These are phyloP conservation scores for Furcasterigmium furcatum DNA, from an alignment of 2,329 filamentous ascomycete genomes.

Conservation along the genomic window DNA sequence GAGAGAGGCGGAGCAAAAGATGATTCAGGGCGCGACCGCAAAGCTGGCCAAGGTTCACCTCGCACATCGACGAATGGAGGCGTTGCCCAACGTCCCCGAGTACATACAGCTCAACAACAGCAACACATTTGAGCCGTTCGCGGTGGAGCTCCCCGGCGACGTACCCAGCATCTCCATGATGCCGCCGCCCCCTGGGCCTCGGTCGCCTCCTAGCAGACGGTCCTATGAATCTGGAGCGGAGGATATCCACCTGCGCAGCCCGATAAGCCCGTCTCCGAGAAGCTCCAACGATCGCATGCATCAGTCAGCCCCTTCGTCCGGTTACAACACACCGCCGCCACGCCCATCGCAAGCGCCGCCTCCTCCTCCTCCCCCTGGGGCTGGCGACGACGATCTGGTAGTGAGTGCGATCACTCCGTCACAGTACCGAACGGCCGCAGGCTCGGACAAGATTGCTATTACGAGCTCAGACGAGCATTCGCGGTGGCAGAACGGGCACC, in stretches of 20 bases:
- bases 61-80: constrained; percentile 66
- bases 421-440: constrained; percentile 55
- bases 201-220: constrained; percentile 38
- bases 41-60: constrained; percentile 83
- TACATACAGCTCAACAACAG: constrained; percentile 35
- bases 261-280: constrained; percentile 38
- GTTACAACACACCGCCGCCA: constrained; percentile 19
- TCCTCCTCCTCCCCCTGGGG: constrained; percentile 24
- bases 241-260: constrained; percentile 37
- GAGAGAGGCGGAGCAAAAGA: constrained; percentile 69
- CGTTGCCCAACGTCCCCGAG: constrained; percentile 37
- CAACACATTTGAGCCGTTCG: constrained; percentile 44
- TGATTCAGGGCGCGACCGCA: constrained; percentile 71
- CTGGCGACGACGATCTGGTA: constrained; percentile 50
- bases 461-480: constrained; percentile 57
- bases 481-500: constrained; percentile 24
- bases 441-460: constrained; percentile 67
- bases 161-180: constrained; percentile 32
- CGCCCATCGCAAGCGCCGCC: constrained; percentile 21
- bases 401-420: constrained; percentile 55
- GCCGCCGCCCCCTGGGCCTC: constrained; percentile 30
- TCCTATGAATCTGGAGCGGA: constrained; percentile 58
- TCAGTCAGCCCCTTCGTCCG: constrained; percentile 20
- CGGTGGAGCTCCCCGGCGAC: constrained; percentile 57
- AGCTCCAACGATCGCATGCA: constrained; percentile 45